Base-by-base conservation (phyloP, 495 filamentous ascomycete species). In the Amniculicola lignicola region DNA sequence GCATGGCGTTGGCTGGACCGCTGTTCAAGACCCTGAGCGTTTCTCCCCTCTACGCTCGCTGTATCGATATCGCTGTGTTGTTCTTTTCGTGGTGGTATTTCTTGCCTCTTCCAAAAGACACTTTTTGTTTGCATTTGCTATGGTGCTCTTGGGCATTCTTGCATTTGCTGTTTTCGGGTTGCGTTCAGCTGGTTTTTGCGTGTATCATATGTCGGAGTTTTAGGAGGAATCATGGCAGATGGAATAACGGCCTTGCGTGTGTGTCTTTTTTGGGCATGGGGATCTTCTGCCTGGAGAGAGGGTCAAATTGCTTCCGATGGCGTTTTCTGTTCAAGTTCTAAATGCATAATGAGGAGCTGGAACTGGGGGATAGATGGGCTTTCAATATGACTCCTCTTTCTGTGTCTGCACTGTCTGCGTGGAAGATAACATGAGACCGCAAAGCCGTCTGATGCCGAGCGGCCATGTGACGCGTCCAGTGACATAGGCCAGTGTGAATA, bases 1-100 rank as follows among this genome's bases (percentile, higher is more conserved):
- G 54, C 54, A 58, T 53, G 60, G 60, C 54, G 60, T 55, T 59
- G 54, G 60, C 23, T 31, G 53, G 53, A 11, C 9, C 49, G 45
- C 25, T 35, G 16, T 53, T 57, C 9, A 39, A 28, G 23, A 25
- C 46, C 36, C 19, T 49, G 37, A 42, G 25, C 21, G 45, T 28
- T 54, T 18, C 37, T 42, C n/a, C 24, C 43, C 33, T 45, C 35
- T 33, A 51, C 49, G 60, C 54, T 59, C 54, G 54, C 31, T 63
- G 54, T 57, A 57, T 55, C 47, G 23, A 25, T 51, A 57, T 27
- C 38, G 15, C 31, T 35, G 35, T 53, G 15, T 41, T 40, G 24
- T 53, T 22, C 31, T 47, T 56, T 25, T 11, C 3, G 14, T 53
- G 50, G 56, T 36, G 56, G 50, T 41, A 38, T 36, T 38, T 19